phyloP scores from a whole-genome alignment of 2,329 filamentous ascomycete species.

The Ophiosphaerella korrae region DNA sequence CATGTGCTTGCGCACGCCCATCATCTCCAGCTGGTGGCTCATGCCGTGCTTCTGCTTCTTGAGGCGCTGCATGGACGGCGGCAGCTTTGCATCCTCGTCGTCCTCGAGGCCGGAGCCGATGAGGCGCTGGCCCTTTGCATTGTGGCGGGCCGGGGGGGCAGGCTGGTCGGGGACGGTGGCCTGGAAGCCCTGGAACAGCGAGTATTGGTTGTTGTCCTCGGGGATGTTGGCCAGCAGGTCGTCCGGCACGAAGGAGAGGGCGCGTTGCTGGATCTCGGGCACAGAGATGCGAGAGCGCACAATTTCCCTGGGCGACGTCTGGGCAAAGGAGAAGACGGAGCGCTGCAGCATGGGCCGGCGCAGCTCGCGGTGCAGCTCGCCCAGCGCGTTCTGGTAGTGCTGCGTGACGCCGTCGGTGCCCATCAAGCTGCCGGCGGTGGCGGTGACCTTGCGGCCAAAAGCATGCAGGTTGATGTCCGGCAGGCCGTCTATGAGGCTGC shows the following conservation, averaged over 20 bases:
- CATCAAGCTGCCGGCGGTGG: constrained; percentile 90
- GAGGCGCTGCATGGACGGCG: constrained; percentile 72
- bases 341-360: constrained; percentile 82
- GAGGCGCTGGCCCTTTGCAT: constrained; percentile 77
- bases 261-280: constrained; percentile 91
- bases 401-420: constrained; percentile 59
- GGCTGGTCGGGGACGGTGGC: constrained; percentile 77
- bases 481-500: constrained; percentile 38
- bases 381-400: constrained; percentile 87
- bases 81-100: constrained; percentile 58
- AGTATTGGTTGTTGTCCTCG: constrained; percentile 83
- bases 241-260: constrained; percentile 84
- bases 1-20: constrained; percentile 95
- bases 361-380: constrained; percentile 86
- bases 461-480: constrained; percentile 73
- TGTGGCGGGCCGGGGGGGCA: constrained; percentile 47
- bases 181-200: constrained; percentile 94
- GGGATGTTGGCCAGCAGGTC: constrained; percentile 89
- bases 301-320: constrained; percentile 89
- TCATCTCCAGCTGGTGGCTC: constrained; percentile 86
- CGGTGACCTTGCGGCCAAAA: constrained; percentile 92
- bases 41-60: constrained; percentile 80
- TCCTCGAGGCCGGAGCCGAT: constrained; percentile 65
- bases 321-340: constrained; percentile 87
- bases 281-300: constrained; percentile 90